phyloP scores from a whole-genome alignment of 1,284 basidiomycete genomes.

The Grifola frondosa region DNA sequence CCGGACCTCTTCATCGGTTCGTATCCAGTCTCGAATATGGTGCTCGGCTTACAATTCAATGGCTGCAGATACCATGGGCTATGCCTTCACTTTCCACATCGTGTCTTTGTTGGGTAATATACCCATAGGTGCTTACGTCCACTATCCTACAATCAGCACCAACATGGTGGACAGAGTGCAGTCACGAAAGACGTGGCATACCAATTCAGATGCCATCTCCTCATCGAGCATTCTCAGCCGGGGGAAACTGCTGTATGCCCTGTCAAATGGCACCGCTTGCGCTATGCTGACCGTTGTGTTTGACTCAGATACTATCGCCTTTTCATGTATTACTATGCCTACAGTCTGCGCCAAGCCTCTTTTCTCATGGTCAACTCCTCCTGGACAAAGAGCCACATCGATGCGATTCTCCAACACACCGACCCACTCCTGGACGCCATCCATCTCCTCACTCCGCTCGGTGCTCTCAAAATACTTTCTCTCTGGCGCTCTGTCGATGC shows the following conservation, averaged over 20 bases:
- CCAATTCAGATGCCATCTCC: slow-evolving; percentile 66
- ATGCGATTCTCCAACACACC: slow-evolving; percentile 62
- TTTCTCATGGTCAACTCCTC: slow-evolving; percentile 93
- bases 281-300: slow-evolving; percentile 2
- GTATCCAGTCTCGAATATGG: neutral
- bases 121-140: slow-evolving; percentile 88
- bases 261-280: neutral
- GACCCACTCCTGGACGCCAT: slow-evolving; percentile 48
- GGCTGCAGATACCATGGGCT: slow-evolving; percentile 93
- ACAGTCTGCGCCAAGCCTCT: slow-evolving; percentile 72
- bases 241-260: slow-evolving; percentile 73
- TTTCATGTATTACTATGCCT: slow-evolving; percentile 83
- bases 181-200: slow-evolving; percentile 59
- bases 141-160: slow-evolving; percentile 95
- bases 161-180: slow-evolving; percentile 89
- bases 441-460: slow-evolving; percentile 32
- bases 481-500: slow-evolving; percentile 13
- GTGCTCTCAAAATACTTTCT: slow-evolving; percentile 27
- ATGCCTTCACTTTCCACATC: slow-evolving; percentile 89
- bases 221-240: slow-evolving; percentile 57
- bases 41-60: neutral
- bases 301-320: slow-evolving; percentile 79
- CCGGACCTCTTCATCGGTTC: slow-evolving; percentile 91
- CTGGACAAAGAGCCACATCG: slow-evolving; percentile 90
- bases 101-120: slow-evolving; percentile 64